A percentile compares a stretch with the other conserved stretches of the same genome.
These are phyloP conservation scores for Alloteropsis angusta DNA, from an alignment of 202 grass and related monocot species.

Conservation along the genomic window DNA sequence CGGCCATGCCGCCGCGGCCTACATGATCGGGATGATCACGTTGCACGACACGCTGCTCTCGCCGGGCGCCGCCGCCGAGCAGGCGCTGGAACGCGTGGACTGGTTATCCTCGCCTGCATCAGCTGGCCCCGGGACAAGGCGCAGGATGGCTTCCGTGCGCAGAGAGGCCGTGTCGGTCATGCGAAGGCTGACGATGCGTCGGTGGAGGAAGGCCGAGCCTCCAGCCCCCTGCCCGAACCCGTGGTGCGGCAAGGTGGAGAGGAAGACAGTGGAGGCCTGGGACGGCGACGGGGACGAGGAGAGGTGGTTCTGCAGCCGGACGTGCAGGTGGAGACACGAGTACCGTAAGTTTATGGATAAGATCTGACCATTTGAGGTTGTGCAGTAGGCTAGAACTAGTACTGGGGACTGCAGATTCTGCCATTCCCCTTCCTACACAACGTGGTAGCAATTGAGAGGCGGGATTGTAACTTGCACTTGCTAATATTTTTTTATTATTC, in stretches of 20 bases:
- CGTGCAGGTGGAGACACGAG: conserved; percentile 29
- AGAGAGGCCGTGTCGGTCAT: conserved; percentile 19
- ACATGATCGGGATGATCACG: conserved; percentile 28
- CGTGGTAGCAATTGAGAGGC: background rate
- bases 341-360: conserved; percentile 25
- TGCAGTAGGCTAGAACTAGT: background rate
- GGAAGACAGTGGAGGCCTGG: background rate
- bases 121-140: background rate
- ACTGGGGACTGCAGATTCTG: background rate
- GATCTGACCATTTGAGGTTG: conserved; percentile 3
- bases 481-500: too few species aligned
- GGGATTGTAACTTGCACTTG: background rate
- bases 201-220: conserved; percentile 8
- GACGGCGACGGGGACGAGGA: conserved; percentile 9
- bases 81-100: background rate
- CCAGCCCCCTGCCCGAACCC: background rate
- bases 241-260: conserved; percentile 11
- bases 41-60: conserved; percentile 1
- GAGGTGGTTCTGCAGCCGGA: conserved; percentile 39
- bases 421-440: background rate
- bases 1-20: conserved; percentile 13
- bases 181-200: conserved; percentile 20
- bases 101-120: background rate
- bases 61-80: background rate
- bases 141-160: background rate